Conservation (phyloP, 495 filamentous ascomycete species). For the Trichocladium antarcticum region DNA sequence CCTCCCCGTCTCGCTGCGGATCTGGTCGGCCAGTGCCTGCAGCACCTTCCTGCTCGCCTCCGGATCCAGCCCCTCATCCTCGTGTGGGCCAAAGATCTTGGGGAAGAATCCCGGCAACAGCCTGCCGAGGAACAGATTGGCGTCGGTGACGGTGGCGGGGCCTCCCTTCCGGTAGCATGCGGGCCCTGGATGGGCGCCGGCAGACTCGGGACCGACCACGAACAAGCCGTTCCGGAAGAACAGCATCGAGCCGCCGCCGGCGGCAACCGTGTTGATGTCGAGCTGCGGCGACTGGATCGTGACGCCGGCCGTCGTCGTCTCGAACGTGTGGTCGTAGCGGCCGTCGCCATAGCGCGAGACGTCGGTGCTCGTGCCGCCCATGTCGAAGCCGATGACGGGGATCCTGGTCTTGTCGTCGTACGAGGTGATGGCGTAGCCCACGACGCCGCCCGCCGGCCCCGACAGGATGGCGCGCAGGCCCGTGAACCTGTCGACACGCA, state of each 20-base stretch:
- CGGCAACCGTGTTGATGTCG: constrained; percentile 96
- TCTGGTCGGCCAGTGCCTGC: constrained; percentile 61
- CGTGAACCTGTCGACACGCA: constrained; percentile 64
- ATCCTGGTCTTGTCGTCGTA: constrained; percentile 78
- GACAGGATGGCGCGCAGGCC: constrained; percentile 68
- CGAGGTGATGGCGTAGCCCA: constrained; percentile 88
- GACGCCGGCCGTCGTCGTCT: constrained; percentile 91
- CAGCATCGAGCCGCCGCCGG: constrained; percentile 81
- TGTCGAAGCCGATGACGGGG: constrained; percentile 94
- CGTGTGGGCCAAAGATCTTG: constrained; percentile 88
- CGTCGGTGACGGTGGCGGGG: constrained; percentile 85
- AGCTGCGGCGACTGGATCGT: constrained; percentile 91
- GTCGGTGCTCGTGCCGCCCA: constrained; percentile 89
- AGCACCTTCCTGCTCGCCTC: constrained; percentile 68
- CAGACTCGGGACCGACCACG: constrained; percentile 92
- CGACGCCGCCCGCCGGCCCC: constrained; percentile 72
- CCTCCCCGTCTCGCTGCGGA: constrained; percentile 58
- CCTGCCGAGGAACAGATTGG: constrained; percentile 80
- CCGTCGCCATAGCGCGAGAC: constrained; percentile 84
- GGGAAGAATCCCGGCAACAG: constrained; percentile 92
- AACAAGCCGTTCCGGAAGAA: constrained; percentile 90
- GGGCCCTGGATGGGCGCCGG: constrained; percentile 84
- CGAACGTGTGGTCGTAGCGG: constrained; percentile 92
- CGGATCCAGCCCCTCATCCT: constrained; percentile 74
- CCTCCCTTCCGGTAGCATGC: constrained; percentile 94